Base-by-base conservation (phyloP, 1,284 basidiomycete species). In the Cryptococcus amylolentus region DNA sequence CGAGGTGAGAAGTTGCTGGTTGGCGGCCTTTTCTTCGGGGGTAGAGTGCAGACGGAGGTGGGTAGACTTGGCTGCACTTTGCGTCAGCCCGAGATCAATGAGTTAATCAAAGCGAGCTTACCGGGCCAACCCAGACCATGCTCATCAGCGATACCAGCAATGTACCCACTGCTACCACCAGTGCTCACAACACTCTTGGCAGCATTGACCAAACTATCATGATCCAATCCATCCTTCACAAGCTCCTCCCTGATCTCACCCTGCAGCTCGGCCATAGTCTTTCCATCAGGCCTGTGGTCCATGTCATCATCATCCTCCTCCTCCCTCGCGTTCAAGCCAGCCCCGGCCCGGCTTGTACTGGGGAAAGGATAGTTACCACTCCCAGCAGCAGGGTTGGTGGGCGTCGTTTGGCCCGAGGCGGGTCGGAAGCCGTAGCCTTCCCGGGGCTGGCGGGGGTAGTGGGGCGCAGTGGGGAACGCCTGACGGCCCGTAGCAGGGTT, bases 51-150 rank as follows among this genome's bases (percentile, higher is more conserved):
- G 80, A 51, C 93, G 85, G 43, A 86, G 85, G 50, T 94, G 79
- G 40, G 93, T 95, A 4, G 89, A 90, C 78, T 96, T 96, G 62
- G 93, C 93, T 93, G 51, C 14, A 9, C 5, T 3, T 27, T 13
- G 10, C 23, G 23, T 31, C 43, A 20, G 35, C 42, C 28, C 31
- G 10, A 10, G 14, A 14, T 13, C 12, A 49, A 38, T 37, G 47
- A 39, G 39, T 35, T 7, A 51, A 39, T 23, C 13, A 27, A 4
- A 49, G 44, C 20, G 38, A 23, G 75, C 81, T 68, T 66, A 90
- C 91, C 91, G 76, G 93, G 93, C 92, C 93, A 96, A 3, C 92
- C 93, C 14, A 96, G 82, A 42, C 93, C 93, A 66, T 95, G 84
- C 45, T 84, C 84, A 77, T 94, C 91, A 44, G 88, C 88, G 38